A percentile compares a stretch with the other conserved stretches of the same genome.
phyloP scores from a whole-genome alignment of 2,329 filamentous ascomycete species.

The Tolypocladium nubicola region DNA sequence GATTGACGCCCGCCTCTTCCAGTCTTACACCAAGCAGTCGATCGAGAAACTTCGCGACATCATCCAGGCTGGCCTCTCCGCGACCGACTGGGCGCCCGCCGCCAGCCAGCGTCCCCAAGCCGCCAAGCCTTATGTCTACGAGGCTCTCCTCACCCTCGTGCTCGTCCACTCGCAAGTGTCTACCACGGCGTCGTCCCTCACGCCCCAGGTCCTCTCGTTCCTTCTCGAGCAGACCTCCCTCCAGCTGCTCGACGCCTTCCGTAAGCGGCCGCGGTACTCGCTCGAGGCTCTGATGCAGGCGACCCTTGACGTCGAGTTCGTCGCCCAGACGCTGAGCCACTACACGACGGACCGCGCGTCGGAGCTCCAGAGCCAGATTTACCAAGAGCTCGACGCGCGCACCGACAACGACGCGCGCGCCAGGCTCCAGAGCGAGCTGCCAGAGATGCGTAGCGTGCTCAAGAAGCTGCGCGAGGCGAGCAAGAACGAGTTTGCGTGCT shows the following conservation, averaged over 20 bases:
- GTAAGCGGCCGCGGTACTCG: conserved; percentile 54
- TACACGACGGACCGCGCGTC: conserved; percentile 79
- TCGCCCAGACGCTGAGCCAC: conserved; percentile 82
- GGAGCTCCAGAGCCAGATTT: conserved; percentile 79
- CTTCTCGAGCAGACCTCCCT: conserved; percentile 73
- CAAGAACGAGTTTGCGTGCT: conserved; percentile 80
- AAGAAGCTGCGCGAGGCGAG: conserved; percentile 76
- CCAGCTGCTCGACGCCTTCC: conserved; percentile 75
- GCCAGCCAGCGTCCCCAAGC: conserved; percentile 51
- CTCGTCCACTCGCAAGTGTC: conserved; percentile 85
- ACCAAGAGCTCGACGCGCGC: conserved; percentile 77
- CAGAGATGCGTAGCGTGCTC: conserved; percentile 77
- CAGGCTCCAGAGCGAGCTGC: conserved; percentile 73
- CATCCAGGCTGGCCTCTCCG: conserved; percentile 62
- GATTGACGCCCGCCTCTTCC: conserved; percentile 85
- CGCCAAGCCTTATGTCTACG: conserved; percentile 83
- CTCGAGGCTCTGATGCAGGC: conserved; percentile 88
- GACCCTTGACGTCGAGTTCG: conserved; percentile 92
- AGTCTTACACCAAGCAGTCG: conserved; percentile 77
- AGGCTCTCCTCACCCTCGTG: conserved; percentile 73
- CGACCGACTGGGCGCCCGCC: conserved; percentile 59
- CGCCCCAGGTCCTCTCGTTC: conserved; percentile 72
- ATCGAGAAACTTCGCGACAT: conserved; percentile 57
- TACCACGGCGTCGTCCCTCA: conserved; percentile 66
- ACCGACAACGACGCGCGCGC: conserved; percentile 81